Evolutionary conservation across 2,329 filamentous ascomycete genomes (phyloP), one percentile per base, ranked within the genome.

Genomic region (Xenoacremonium recifei): DNA sequence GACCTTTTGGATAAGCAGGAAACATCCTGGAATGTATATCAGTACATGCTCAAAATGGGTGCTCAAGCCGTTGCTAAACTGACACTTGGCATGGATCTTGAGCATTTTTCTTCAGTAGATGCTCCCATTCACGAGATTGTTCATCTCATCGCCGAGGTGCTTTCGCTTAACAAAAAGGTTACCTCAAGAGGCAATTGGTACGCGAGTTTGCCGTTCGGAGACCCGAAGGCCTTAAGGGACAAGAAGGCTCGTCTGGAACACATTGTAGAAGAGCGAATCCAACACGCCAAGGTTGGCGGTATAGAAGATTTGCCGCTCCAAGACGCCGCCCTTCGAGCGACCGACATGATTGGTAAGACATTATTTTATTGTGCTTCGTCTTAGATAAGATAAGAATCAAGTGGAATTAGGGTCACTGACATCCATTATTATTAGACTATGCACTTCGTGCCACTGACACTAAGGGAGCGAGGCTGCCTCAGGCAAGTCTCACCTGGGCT

Each of bases 131-230:
- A 80, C 51, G 66, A 72, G 35, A 73, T 82, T 60, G 72, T 81
- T 0, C 53, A 64, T 30, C 48, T 61, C 9, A 76, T 83, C 32
- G 78, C 72, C 0, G 66, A 76, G 32, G 50, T 67, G 0, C 64
- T 84, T 3, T 64, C 68, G 20, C 60, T 84, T 11, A 84, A 80
- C 60, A 84, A 84, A 63, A 77, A 77, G 54, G 65, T 82, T 6
- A 69, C 76, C 0, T 69, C 73, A 0, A 69, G 71, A 54, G 77
- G 77, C 2, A 63, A 67, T 35, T 84, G 79, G 79, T 83, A 82
- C 44, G 62, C 62, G 2, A 59, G 63, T 6, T 51, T 84, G 20
- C 80, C 80, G 0, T 83, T 82, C 40, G 80, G 80, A 5, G 76
- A 80, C 32, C 72, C 76, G 0, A 64, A 69, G 45, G 62, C 62